phyloP scores from a whole-genome alignment of 768 basidiomycete species.

The Tubosaeta sp. region DNA sequence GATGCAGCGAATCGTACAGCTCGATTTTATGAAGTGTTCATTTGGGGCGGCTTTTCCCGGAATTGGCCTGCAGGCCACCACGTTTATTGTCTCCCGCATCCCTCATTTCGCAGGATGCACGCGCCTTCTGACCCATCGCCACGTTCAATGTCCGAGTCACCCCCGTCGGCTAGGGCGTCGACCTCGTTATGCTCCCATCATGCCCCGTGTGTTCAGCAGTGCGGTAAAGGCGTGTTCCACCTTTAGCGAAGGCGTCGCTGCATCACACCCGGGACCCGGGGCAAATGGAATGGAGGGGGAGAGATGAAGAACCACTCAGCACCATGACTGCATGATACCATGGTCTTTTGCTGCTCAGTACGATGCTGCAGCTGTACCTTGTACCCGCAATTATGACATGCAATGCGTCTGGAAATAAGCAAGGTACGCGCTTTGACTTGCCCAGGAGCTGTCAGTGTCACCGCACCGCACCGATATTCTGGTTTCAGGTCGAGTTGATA shows the following conservation, averaged over 20 bases:
- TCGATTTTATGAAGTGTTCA: slow-evolving; percentile 3
- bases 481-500: slow-evolving; percentile 4
- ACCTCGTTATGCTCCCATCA: slow-evolving; percentile 15
- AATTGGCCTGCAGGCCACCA: background rate
- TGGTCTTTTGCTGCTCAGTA: background rate
- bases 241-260: slow-evolving; percentile 13
- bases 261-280: slow-evolving; percentile 5
- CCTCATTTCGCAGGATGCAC: slow-evolving; percentile 1
- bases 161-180: background rate
- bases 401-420: slow-evolving; percentile 15
- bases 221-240: slow-evolving; percentile 17
- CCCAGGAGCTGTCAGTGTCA: slow-evolving; percentile 14
- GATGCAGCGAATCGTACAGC: slow-evolving; percentile 7
- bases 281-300: background rate
- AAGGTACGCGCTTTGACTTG: slow-evolving; percentile 14
- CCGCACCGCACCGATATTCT: slow-evolving; percentile 17
- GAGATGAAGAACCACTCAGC: slow-evolving; percentile 1
- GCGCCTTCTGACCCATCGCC: background rate
- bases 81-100: slow-evolving; percentile 9
- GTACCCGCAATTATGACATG: slow-evolving; percentile 2
- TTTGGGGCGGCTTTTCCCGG: slow-evolving; percentile 14
- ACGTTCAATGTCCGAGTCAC: slow-evolving; percentile 9
- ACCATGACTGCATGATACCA: background rate
- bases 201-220: slow-evolving; percentile 15
- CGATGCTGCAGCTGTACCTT: slow-evolving; percentile 9